A percentile compares a stretch with the other conserved stretches of the same genome.
Evolutionary conservation across 2,329 filamentous ascomycete species (phyloP).

Genomic region (Clonostachys sp.): DNA sequence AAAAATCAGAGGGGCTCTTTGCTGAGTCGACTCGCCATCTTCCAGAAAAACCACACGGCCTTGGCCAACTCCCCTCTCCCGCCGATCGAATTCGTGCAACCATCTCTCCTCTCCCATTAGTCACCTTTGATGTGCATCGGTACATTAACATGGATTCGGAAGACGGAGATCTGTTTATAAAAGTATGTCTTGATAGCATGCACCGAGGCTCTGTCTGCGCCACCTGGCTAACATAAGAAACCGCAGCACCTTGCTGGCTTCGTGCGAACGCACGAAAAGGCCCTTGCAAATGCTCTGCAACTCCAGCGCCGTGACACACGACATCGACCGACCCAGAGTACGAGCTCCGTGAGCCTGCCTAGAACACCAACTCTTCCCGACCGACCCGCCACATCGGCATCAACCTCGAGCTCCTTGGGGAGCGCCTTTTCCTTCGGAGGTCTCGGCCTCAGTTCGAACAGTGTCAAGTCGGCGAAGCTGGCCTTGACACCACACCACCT

Average conservation of each 20-base stretch:
- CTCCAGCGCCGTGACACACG: constrained; percentile 68
- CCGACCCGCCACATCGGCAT: constrained; percentile 60
- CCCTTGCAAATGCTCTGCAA: constrained; percentile 91
- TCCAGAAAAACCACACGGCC: no score
- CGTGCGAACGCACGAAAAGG: constrained; percentile 95
- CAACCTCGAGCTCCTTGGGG: constrained; percentile 71
- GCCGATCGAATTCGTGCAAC: neutral
- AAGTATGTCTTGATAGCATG: constrained; percentile 48
- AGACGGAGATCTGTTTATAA: constrained; percentile 86
- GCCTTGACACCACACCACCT: constrained; percentile 93
- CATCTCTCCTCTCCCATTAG: neutral
- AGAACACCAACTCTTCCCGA: constrained; percentile 54
- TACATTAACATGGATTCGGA: constrained; percentile 72
- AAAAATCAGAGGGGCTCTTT: no score
- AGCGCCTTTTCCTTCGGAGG: constrained; percentile 83
- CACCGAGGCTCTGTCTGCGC: neutral
- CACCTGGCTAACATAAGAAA: neutral
- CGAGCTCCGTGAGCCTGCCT: constrained; percentile 52
- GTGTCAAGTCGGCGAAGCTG: constrained; percentile 83
- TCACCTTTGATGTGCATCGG: constrained; percentile 19
- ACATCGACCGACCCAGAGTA: constrained; percentile 64
- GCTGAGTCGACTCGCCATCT: no score
- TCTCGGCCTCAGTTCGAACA: constrained; percentile 79
- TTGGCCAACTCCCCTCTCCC: no score
- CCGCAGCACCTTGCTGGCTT: constrained; percentile 87